These are phyloP conservation scores for Pseudogymnoascus sp. DNA, from an alignment of 2,329 filamentous ascomycete genomes.

Conservation along the genomic window DNA sequence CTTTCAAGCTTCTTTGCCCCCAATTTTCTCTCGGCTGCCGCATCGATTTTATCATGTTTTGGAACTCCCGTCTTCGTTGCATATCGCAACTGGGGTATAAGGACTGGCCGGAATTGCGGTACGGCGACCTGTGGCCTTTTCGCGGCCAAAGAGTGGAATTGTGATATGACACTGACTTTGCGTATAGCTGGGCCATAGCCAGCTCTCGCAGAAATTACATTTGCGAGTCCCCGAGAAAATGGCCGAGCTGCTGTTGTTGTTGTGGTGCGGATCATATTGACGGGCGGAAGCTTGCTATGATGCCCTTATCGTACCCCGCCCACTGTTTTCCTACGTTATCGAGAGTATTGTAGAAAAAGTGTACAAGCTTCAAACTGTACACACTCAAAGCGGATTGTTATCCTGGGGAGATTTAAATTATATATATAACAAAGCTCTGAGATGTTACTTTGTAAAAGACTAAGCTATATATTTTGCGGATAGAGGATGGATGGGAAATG, in stretches of 20 bases:
- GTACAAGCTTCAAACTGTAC: neutral
- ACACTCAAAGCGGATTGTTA: neutral
- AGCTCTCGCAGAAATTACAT: conserved; percentile 21
- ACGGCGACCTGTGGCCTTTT: conserved; percentile 22
- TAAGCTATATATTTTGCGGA: neutral
- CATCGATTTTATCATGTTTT: conserved; percentile 43
- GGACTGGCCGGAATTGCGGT: conserved; percentile 31
- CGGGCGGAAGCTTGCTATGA: conserved; percentile 10
- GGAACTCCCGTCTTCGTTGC: conserved; percentile 27
- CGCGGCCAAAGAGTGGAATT: conserved; percentile 21
- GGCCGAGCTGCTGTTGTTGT: conserved; percentile 26
- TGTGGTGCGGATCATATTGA: conserved; percentile 15
- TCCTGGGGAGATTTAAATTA: neutral
- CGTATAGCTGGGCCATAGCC: conserved; percentile 26
- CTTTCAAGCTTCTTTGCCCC: conserved; percentile 51
- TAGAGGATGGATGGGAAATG: neutral
- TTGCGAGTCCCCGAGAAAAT: conserved; percentile 27
- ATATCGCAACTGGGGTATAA: conserved; percentile 44
- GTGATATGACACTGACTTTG: conserved; percentile 19
- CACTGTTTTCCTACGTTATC: neutral
- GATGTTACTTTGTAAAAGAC: neutral
- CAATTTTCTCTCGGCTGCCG: conserved; percentile 49
- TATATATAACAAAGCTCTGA: neutral
- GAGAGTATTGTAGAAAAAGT: neutral
- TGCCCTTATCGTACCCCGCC: conserved; percentile 5